phyloP scores from a whole-genome alignment of 306 rosid genomes.

The Benincasa hispida region DNA sequence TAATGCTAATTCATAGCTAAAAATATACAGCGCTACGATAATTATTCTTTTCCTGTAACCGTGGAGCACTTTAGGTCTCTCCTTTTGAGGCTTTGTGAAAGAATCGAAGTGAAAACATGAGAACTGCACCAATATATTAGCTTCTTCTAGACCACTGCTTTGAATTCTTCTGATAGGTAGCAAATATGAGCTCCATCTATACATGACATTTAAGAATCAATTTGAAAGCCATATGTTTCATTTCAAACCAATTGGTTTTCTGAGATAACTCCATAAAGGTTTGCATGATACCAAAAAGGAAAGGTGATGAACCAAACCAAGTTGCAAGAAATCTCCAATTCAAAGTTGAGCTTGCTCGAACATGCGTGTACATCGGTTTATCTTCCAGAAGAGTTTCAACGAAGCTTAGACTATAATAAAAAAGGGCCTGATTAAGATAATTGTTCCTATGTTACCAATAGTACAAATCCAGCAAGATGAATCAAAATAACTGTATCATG shows the following conservation, averaged over 20 bases:
- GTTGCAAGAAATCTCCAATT: constrained; percentile 31
- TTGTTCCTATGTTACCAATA: constrained; percentile 2
- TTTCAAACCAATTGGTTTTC: background rate
- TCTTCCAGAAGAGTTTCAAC: constrained; percentile 72
- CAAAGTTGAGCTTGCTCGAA: constrained; percentile 63
- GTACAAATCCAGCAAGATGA: constrained; percentile 1
- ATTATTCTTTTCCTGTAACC: background rate
- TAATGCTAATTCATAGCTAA: background rate
- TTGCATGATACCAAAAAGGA: background rate
- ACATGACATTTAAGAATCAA: background rate
- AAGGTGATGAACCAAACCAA: background rate
- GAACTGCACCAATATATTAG: constrained; percentile 4
- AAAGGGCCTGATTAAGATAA: constrained; percentile 34
- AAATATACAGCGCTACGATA: background rate
- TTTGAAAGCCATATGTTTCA: background rate
- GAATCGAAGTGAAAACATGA: background rate
- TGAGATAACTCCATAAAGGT: background rate
- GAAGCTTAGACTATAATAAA: constrained; percentile 74
- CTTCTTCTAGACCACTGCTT: constrained; percentile 69
- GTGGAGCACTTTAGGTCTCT: background rate
- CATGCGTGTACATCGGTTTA: constrained; percentile 67
- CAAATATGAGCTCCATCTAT: constrained; percentile 34
- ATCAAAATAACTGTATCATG: background rate
- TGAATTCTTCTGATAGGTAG: constrained; percentile 61
- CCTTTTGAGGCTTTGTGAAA: background rate